Base-by-base conservation (phyloP, 768 basidiomycete genomes). In the Pleurotus ostreatus region DNA sequence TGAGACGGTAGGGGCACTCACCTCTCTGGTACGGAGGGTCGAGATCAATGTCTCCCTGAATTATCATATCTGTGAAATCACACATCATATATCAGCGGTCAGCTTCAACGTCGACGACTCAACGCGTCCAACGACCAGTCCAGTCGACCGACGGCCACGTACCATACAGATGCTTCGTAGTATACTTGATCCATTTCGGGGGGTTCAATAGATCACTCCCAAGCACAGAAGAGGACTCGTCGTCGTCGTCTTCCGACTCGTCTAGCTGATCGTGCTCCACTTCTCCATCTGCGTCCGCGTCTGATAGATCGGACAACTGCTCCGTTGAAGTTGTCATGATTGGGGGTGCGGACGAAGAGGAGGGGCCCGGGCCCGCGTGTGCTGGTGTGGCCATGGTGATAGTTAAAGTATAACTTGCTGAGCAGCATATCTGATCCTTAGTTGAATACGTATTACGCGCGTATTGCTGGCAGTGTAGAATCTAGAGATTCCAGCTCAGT, bases 1-100 rank as follows among this genome's bases (percentile, higher is more conserved):
- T 30, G 7, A 47, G 41, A 37, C 57, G 30, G 37, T 37, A 22
- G 15, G 9, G 22, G 16, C 1, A 62, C 74, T 56, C 54, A 84
- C 88, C 88, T 77, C 88, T 74, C 65, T 90, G 88, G 65, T 89
- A 90, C 18, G 80, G 70, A 0, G 89, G 88, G 52, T 83, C 79
- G 23, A 92, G 70, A 65, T 91, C 86, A 54, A 92, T 86, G 0
- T 68, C 70, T 2, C 87, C 86, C 37, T 86, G 79, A 64, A 88
- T 86, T 56, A 90, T 88, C 38, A 81, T 72, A 11, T 68, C 87
- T 88, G 53, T 44, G n/a, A 44, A 51, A 13, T 44, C 34, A 34
- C 13, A 44, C 13, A 16, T n/a, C 12, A 58, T 38, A 34, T 34
- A 11, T 34, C 30, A 34, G 30, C 30, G 30, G 30, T 34, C 30